Percentiles rank a stretch among this genome's conserved stretches.
These are phyloP conservation scores for Crotalaria pallida DNA, from an alignment of 306 rosid species.

Conservation along the genomic window DNA sequence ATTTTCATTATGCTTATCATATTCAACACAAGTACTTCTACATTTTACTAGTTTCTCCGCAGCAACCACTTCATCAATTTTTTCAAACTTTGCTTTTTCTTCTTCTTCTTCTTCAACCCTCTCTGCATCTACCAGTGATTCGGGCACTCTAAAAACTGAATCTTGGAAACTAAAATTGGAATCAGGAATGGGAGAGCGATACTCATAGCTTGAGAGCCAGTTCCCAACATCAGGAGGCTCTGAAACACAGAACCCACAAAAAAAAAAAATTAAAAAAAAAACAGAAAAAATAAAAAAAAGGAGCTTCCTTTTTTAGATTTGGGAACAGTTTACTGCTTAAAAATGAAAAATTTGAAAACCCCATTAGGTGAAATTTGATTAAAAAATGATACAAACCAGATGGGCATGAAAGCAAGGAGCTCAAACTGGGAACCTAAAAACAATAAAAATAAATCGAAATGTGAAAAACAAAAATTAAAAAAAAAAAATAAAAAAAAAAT, in stretches of 20 bases:
- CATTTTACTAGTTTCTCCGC: conserved; percentile 21
- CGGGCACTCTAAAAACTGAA: conserved; percentile 9
- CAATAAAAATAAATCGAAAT: not conserved
- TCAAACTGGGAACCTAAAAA: conserved; percentile 35
- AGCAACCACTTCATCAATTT: conserved; percentile 17
- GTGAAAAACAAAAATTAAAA: not conserved
- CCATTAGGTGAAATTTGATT: not conserved
- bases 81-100: not conserved
- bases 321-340: not conserved
- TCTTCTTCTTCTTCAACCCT: not conserved
- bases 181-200: conserved; percentile 52
- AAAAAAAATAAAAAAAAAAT: not conserved
- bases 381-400: conserved; percentile 48
- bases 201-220: conserved; percentile 75
- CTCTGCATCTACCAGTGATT: not conserved
- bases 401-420: conserved; percentile 32
- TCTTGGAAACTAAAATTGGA: conserved; percentile 30
- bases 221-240: conserved; percentile 65
- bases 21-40: conserved; percentile 12
- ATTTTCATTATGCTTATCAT: conserved; percentile 17
- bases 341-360: not conserved
- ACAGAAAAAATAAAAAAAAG: too few relatives aligned
- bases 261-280: not conserved
- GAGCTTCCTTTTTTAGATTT: not conserved
- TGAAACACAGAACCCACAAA: conserved; percentile 28